Evolutionary conservation across 129 eudicot species (phyloP).

Genomic region (Dittrichia graveolens): DNA sequence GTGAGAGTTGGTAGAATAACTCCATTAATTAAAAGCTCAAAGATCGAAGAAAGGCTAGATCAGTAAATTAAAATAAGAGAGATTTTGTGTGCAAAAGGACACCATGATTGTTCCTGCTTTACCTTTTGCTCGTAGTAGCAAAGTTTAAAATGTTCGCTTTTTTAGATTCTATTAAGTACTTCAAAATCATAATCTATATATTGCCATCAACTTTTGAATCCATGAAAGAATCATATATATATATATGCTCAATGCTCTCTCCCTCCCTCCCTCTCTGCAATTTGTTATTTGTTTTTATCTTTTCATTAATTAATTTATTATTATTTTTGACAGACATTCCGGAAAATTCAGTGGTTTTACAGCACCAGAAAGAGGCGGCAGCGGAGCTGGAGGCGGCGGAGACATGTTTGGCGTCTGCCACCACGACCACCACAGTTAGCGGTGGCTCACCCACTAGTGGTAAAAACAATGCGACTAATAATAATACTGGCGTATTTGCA

Average conservation of each 20-base stretch:
- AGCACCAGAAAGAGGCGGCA: constrained; percentile 12
- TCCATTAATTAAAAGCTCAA: constrained; percentile 38
- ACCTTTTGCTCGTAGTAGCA: constrained; percentile 40
- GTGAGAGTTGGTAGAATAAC: constrained; percentile 18
- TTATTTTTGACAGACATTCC: constrained; percentile 52
- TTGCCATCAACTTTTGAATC: constrained; percentile 27
- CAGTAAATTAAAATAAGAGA: constrained; percentile 31
- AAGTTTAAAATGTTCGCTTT: constrained; percentile 37
- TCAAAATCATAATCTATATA: constrained; percentile 25
- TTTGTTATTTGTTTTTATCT: neutral
- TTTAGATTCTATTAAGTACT: constrained; percentile 19
- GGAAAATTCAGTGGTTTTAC: constrained; percentile 40
- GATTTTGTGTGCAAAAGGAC: constrained; percentile 52
- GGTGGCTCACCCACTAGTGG: constrained; percentile 44
- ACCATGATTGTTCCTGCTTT: constrained; percentile 54
- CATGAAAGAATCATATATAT: neutral
- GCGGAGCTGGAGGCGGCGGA: constrained; percentile 23
- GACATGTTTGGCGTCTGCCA: constrained; percentile 24
- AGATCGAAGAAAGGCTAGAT: constrained; percentile 37
- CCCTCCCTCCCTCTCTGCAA: neutral
- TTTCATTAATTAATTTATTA: neutral
- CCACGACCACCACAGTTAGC: constrained; percentile 29
- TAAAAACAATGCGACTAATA: constrained; percentile 34
- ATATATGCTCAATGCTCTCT: no score
- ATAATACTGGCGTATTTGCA: constrained; percentile 52